These are phyloP conservation scores for Dillenia turbinata DNA, from an alignment of 164 flowering plant species.

Conservation along the genomic window DNA sequence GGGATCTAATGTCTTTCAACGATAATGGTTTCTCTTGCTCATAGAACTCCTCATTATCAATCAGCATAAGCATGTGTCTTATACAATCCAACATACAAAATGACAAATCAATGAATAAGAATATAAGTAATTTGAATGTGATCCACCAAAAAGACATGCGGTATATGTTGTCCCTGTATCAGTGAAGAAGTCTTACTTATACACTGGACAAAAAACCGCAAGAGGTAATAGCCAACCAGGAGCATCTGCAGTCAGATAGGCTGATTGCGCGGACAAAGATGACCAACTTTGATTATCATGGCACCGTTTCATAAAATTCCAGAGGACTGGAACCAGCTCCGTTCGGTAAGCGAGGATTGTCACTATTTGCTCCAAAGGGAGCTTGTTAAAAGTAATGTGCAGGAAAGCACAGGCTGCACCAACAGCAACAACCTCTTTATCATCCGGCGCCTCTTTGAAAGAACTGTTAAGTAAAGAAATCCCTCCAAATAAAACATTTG, in stretches of 20 bases:
- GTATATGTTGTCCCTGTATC: too few species aligned
- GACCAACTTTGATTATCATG: conserved; percentile 79
- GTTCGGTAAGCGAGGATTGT: conserved; percentile 90
- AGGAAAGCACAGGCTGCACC: conserved; percentile 84
- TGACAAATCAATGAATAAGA: not conserved
- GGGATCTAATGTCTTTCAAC: conserved; percentile 62
- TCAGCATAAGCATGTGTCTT: conserved; percentile 95
- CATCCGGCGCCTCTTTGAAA: conserved; percentile 27
- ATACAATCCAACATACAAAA: conserved; percentile 12
- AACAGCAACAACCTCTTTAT: conserved; percentile 65
- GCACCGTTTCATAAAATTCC: conserved; percentile 89
- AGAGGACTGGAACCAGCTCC: conserved; percentile 80
- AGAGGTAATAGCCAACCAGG: conserved; percentile 94
- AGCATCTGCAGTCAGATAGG: conserved; percentile 56
- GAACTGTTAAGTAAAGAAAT: conserved; percentile 30
- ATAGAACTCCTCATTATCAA: conserved; percentile 96
- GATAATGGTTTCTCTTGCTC: conserved; percentile 90
- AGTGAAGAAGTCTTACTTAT: conserved; percentile 54
- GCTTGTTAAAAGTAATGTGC: conserved; percentile 64
- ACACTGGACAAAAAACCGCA: conserved; percentile 92
- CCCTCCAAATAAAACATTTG: conserved; percentile 57
- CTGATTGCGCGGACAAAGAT: conserved; percentile 47
- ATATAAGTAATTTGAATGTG: not conserved
- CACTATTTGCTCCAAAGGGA: conserved; percentile 76
- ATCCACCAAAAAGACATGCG: too few species aligned